Evolutionary conservation across 805 yeast species (phyloP), one percentile per base, ranked within the genome.

Genomic region (Priceomyces medius): DNA sequence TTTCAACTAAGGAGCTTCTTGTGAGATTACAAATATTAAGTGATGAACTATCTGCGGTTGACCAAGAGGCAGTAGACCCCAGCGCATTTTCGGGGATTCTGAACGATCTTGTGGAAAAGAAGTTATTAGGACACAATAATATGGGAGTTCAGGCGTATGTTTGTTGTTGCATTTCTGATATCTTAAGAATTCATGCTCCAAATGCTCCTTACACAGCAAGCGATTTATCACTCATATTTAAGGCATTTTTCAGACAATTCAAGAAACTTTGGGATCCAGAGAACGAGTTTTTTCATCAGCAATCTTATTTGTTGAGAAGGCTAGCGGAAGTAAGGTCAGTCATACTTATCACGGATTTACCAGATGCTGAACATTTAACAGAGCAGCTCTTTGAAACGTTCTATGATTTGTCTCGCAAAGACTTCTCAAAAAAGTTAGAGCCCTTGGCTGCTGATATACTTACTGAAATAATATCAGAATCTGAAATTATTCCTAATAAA

Each of bases 161-260:
- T 1, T 81, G 93, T 6, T 83, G 95, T 54, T 81, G 93, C 47
- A 47, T 88, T 6, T 73, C 88, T 4, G 96, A 89, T 56, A 68
- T 90, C 7, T 61, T 89, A 31, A 70, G 96, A 43, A 59, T 90
- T 12, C 83, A 74, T 53, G 97, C 96, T 0, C 97, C 97, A 0
- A 87, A 89, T 56, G 95, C 96, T 5, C 97, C 97, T 3, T 89
- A 76, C 60, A 79, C 85, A 2, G 80, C 81, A 18, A 47, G 66
- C 1, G 82, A 84, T 49, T 67, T 89, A 28, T 67, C 80, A 0
- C 81, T 71, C 3, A 75, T 88, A 14, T 88, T 89, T 65, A 77
- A 73, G 48, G 68, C 86, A 6, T 79, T 88, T 53, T 73, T 84
- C 45, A 58, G 64, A 20, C 89, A 85, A 55, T 77, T 90, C 48